Base-by-base conservation (phyloP, 2,329 filamentous ascomycete genomes). In the Ascochyta rabiei region DNA sequence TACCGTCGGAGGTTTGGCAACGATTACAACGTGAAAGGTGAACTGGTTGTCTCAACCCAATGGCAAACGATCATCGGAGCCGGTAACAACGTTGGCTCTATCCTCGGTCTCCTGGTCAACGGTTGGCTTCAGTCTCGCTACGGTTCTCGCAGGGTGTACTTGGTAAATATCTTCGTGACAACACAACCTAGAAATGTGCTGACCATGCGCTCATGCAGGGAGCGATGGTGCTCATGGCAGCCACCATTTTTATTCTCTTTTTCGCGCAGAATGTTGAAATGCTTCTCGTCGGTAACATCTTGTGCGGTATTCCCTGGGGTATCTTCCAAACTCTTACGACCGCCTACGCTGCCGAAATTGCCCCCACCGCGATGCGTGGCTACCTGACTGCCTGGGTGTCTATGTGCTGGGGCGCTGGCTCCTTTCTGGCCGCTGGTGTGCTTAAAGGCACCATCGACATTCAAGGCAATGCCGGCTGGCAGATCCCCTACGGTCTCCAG, bases 391-490 rank as follows among this genome's bases (percentile, higher is more conserved):
- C 86, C 6, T 90, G 88, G 58, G 84, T 89, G 72, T 89, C 89
- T 75, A 84, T 87, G 64, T 89, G 87, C 78, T 90, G 87, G 86
- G 87, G 85, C 16, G 76, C 89, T 34, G 88, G 88, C 13, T 87
- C 89, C 71, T 79, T 87, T 57, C 85, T 90, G 43, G 86, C 84
- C 24, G 86, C 88, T 50, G 86, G 86, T 12, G 86, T 89, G 53
- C 85, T 90, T 63, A 84, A 83, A 70, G 80, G 19, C 43, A 53
- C 30, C 7, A 41, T 53, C 16, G 26, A 16, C 23, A 35, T 47
- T 9, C 1, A 35, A 10, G 85, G 88, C 62, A 78, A 89, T 68
- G 87, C 84, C 82, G 82, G 84, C 0, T 88, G 86, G 71, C 80
- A 59, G 84, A 86, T 88, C 26, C 70, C 70, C 2, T 90, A 87